Conservation (phyloP, 306 rosid species). For the Herpetospermum pedunculosum region DNA sequence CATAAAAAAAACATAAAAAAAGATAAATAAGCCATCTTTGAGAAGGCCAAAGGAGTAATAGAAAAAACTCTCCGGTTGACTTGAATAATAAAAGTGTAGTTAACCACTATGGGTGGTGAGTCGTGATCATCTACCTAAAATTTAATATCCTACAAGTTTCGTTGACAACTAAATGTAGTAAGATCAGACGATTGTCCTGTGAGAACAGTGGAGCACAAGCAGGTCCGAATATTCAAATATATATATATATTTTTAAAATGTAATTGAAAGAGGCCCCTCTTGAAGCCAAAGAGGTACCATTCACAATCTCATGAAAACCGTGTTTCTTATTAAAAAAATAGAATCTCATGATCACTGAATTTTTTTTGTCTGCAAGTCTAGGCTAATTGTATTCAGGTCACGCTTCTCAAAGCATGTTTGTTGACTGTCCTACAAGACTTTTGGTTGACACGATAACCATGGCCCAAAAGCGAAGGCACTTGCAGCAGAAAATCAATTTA, state of each 20-base stretch:
- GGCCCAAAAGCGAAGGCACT: background rate
- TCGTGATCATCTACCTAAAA: no score
- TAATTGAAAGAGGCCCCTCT: background rate
- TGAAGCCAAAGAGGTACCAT: background rate
- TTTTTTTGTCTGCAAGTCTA: background rate
- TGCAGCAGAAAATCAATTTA: background rate
- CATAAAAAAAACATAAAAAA: no score
- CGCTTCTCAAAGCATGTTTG: background rate
- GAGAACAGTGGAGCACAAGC: no score
- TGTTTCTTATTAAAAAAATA: background rate
- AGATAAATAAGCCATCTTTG: background rate
- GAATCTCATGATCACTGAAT: background rate
- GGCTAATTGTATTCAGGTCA: background rate
- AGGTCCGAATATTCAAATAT: no score
- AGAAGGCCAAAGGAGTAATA: background rate
- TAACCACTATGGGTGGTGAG: no score
- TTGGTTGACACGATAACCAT: background rate
- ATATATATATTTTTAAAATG: no score
- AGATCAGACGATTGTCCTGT: no score
- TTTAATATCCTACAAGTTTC: no score
- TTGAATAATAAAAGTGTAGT: background rate
- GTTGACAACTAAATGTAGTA: no score
- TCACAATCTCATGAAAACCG: background rate
- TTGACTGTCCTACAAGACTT: background rate
- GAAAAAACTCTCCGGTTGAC: background rate